These are phyloP conservation scores for Spergularia bocconei DNA, from an alignment of 148 eudicot species.

Conservation along the genomic window DNA sequence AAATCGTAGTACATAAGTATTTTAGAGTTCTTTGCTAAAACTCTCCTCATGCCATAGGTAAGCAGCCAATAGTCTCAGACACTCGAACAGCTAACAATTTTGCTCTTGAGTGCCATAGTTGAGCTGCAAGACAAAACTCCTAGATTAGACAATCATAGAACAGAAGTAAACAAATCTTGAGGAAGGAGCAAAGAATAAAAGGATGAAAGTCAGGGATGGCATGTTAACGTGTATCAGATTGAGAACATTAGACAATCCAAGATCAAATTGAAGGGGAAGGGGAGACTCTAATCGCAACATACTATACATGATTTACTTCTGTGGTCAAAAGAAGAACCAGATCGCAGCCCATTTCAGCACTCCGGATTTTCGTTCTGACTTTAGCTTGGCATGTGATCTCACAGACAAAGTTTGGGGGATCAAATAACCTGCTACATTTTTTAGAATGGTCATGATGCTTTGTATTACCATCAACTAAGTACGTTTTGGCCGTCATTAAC, in stretches of 20 bases:
- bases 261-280: not conserved
- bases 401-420: slow-evolving; percentile 1
- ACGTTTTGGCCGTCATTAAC: not conserved
- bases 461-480: not conserved
- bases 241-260: not conserved
- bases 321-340: not conserved
- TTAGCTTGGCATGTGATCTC: not conserved
- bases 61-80: slow-evolving; percentile 3
- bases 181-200: not conserved
- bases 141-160: not conserved
- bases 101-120: not conserved
- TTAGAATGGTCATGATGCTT: not conserved
- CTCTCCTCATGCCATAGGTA: slow-evolving; percentile 28
- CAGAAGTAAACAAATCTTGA: not conserved
- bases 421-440: not conserved
- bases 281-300: too few relatives aligned
- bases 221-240: slow-evolving; percentile 4
- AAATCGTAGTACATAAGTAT: slow-evolving; percentile 19
- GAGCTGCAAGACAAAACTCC: not conserved
- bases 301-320: too few relatives aligned
- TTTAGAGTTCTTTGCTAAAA: not conserved
- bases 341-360: not conserved
- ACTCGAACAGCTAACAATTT: not conserved
- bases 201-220: not conserved
- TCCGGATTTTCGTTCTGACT: not conserved